phyloP scores from a whole-genome alignment of 1,139 yeast species.

The Protomyces gravidus region DNA sequence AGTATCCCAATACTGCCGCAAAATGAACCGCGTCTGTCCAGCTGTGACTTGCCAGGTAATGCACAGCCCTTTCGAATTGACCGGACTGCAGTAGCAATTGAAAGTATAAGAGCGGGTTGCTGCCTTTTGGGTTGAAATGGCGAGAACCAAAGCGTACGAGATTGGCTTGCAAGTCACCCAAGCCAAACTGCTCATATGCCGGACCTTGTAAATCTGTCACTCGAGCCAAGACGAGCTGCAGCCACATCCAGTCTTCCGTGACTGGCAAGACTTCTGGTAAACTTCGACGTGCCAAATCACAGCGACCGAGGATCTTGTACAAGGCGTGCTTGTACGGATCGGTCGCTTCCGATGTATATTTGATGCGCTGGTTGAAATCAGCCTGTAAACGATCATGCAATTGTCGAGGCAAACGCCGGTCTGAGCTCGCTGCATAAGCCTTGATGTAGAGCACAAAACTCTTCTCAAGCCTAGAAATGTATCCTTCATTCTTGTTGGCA shows the following conservation, averaged over 20 bases:
- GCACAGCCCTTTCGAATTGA: slow-evolving; percentile 74
- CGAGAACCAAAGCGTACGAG: slow-evolving; percentile 69
- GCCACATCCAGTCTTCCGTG: slow-evolving; percentile 97
- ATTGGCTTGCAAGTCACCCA: slow-evolving; percentile 68
- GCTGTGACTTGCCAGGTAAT: slow-evolving; percentile 59
- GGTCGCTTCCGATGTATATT: slow-evolving; percentile 53
- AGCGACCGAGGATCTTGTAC: slow-evolving; percentile 86
- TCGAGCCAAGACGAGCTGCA: slow-evolving; percentile 70
- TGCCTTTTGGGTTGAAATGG: slow-evolving; percentile 60
- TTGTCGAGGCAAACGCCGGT: slow-evolving; percentile 57
- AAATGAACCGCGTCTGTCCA: slow-evolving; percentile 89
- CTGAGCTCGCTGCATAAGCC: slow-evolving; percentile 62
- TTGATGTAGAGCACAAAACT: slow-evolving; percentile 76
- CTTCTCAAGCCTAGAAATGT: slow-evolving; percentile 76
- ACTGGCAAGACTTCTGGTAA: slow-evolving; percentile 73
- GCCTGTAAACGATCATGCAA: slow-evolving; percentile 65
- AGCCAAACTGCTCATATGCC: slow-evolving; percentile 64
- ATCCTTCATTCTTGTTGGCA: slow-evolving; percentile 50
- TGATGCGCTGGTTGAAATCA: slow-evolving; percentile 82
- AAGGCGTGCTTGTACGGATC: slow-evolving; percentile 91
- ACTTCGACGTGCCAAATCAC: slow-evolving; percentile 73
- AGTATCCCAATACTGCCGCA: slow-evolving; percentile 73
- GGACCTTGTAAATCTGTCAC: slow-evolving; percentile 44
- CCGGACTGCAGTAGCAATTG: slow-evolving; percentile 74
- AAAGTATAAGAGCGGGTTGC: slow-evolving; percentile 64